Base-by-base conservation (phyloP, 257 asterid species). In the Ehretia macrophylla region DNA sequence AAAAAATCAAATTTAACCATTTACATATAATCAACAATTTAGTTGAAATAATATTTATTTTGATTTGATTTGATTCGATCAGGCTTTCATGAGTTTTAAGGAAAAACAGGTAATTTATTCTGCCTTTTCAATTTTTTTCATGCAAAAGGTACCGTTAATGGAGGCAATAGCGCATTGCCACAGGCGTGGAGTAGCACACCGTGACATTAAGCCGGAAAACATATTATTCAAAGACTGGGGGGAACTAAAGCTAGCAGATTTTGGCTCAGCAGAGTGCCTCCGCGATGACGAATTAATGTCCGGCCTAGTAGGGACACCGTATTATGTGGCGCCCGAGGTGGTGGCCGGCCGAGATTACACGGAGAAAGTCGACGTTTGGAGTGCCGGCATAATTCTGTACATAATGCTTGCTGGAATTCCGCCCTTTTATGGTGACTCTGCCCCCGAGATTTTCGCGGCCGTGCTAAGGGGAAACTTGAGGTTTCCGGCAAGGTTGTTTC, bases 131-230 rank as follows among this genome's bases (percentile, higher is more conserved):
- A 27, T 27, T 27, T 27, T 27, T 27, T 9, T 63, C n/a, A 38
- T 58, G 46, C 32, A 5, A 21, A 46, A 87, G 95, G 74, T 69
- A 27, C 86, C 95, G 14, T 48, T 88, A n/a, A 81, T 88, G 93
- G 87, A 88, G 70, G 94, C 95, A 18, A 69, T 88, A 65, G 78
- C 86, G 19, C 93, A 83, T 63, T 83, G 93, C 75, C 95, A 88
- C 83, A 50, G 58, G 54, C 70, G 60, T 0, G 91, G 94, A 51
- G 68, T 85, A 10, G 88, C 88, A 35, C 97, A 88, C 65, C 69
- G 97, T 5, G 97, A 88, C 68, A 79, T 88, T 52, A 88, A 88
- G 51, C 95, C 90, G 0, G 96, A 85, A 13, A 85, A 88, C 84
- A 72, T 85, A 19, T 75, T 88, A 56, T 85, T 79, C 83, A 77